Evolutionary conservation across 495 filamentous ascomycete species (phyloP), one percentile per base, ranked within the genome.

Genomic region (Trichoderma parareesei): DNA sequence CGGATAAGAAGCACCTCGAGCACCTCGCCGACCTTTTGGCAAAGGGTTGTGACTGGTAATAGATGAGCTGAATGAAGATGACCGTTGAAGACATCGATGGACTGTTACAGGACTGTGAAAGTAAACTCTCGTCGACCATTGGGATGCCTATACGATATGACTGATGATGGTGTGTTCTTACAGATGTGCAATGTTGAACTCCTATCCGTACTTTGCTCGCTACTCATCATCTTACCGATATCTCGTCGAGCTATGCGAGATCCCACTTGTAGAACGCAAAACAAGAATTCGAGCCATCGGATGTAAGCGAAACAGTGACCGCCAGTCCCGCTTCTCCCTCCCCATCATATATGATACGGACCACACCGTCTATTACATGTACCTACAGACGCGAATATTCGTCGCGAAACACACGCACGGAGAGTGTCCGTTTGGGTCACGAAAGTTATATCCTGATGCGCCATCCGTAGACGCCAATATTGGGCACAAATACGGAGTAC

Each of bases 1-100:
- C 84, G 20, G 92, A 97, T 68, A 81, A 80, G 70, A 75, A 75
- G 69, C 84, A 81, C 66, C 73, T 97, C 61, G 90, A 95, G 78
- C 73, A 81, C 63, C 73, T 96, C 67, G 92, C 89, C 0, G 72
- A 70, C 6, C 67, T 96, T 64, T 69, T 97, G 4, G 85, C 75
- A 6, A 75, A 77, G 62, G 78, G 81, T 48, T 95, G 90, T 75
- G 89, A 95, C 72, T 96, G 89, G 89, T 88, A 2, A 27, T 27
- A 74, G 71, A 49, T 9, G 20, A 40, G 16, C 5, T 18, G 13
- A 35, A 57, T 35, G 11, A 57, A 38, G 11, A 57, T 4, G 37
- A 13, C 13, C 5, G 7, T 37, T 13, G 10, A 48, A 48, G 44
- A 48, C 13, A 16, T 48, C 27, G 27, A 27, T 27, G 27, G 27